Conservation (phyloP, 2,329 filamentous ascomycete genomes). For the Neocatenulostroma microsporum region DNA sequence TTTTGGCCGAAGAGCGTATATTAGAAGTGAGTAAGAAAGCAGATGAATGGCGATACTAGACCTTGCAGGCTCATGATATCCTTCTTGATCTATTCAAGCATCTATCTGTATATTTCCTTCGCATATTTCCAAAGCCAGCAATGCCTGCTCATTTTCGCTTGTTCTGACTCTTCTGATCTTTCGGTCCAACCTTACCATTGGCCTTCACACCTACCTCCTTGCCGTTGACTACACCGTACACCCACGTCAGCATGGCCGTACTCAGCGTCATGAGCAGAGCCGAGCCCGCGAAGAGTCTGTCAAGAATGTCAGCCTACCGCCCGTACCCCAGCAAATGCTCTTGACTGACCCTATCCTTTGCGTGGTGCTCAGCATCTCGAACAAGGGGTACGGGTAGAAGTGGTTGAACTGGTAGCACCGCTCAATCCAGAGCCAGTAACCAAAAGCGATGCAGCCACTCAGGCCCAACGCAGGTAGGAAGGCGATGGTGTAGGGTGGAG, state of each 20-base stretch:
- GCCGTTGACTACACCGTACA: constrained; percentile 62
- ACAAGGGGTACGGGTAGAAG: constrained; percentile 79
- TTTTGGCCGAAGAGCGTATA: too few relatives aligned
- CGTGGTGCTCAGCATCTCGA: constrained; percentile 57
- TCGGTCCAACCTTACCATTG: constrained; percentile 6
- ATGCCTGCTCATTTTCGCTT: background rate
- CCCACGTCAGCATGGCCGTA: constrained; percentile 59
- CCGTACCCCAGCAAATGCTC: background rate
- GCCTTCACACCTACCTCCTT: constrained; percentile 9
- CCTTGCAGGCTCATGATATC: too few relatives aligned
- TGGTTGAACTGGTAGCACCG: constrained; percentile 61
- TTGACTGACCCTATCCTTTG: constrained; percentile 50
- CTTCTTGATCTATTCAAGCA: constrained; percentile 5
- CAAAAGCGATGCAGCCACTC: constrained; percentile 53
- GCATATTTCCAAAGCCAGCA: background rate
- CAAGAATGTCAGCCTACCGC: background rate
- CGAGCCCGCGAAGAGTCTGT: constrained; percentile 36
- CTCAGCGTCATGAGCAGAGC: constrained; percentile 64
- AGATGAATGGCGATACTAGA: too few relatives aligned
- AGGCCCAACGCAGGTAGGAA: constrained; percentile 52
- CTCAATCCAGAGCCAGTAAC: constrained; percentile 73
- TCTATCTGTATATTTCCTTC: constrained; percentile 4
- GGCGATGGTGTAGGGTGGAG: constrained; percentile 63
- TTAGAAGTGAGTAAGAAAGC: too few relatives aligned
- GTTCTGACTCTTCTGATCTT: constrained; percentile 18